Evolutionary conservation across 164 flowering plant species (phyloP).

Genomic region (Cinnamomum micranthum): DNA sequence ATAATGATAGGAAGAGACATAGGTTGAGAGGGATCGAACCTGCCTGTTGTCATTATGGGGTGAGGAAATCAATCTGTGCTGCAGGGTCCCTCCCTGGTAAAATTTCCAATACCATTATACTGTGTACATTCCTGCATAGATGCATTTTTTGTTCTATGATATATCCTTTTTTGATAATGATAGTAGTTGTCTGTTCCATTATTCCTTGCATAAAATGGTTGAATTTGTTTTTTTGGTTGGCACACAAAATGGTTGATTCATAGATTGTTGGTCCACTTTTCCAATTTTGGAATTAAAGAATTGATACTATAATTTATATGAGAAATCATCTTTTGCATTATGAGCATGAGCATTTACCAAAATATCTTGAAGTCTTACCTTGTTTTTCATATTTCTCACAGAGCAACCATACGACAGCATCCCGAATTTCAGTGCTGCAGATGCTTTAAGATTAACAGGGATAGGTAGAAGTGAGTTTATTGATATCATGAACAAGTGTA

Average conservation of each 20-base stretch:
- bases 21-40: too few relatives aligned
- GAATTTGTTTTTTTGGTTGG: background rate
- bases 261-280: background rate
- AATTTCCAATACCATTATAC: too few relatives aligned
- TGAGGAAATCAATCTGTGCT: too few relatives aligned
- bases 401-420: conserved; percentile 99
- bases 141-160: too few relatives aligned
- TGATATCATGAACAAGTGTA: conserved; percentile 99
- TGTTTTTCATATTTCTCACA: conserved; percentile 29
- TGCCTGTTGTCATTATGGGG: too few relatives aligned
- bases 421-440: conserved; percentile 98
- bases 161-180: too few relatives aligned
- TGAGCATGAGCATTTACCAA: background rate
- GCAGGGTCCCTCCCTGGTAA: too few relatives aligned
- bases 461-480: conserved; percentile 97
- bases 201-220: background rate
- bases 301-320: background rate
- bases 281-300: background rate
- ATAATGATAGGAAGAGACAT: too few relatives aligned
- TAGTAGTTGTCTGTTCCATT: background rate
- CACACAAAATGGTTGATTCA: background rate
- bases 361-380: background rate
- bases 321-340: background rate
- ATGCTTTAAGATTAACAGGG: conserved; percentile 92
- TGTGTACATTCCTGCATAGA: too few relatives aligned